These are phyloP conservation scores for Torulaspora franciscae DNA, from an alignment of 805 yeast species.

Conservation along the genomic window DNA sequence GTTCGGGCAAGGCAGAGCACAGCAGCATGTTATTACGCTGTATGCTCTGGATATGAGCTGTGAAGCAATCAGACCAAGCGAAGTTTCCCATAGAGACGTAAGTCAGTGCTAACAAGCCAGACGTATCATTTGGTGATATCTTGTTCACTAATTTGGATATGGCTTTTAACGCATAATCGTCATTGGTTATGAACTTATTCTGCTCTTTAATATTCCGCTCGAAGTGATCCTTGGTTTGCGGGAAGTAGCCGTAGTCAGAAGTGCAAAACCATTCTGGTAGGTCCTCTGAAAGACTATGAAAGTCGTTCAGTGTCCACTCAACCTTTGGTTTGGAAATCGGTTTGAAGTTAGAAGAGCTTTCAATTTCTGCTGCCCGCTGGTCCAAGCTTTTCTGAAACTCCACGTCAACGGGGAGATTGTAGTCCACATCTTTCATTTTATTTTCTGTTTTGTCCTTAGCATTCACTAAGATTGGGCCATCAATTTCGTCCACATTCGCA, in stretches of 20 bases:
- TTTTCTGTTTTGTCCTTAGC: constrained; percentile 8
- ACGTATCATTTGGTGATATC: constrained; percentile 4
- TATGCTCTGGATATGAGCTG: constrained; percentile 20
- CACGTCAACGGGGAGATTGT: constrained; percentile 36
- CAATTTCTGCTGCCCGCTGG: constrained; percentile 35
- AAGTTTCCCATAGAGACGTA: constrained; percentile 30
- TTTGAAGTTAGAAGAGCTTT: constrained; percentile 21
- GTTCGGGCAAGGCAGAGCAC: constrained; percentile 10
- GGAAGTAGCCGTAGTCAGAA: constrained; percentile 27
- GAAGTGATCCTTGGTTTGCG: constrained; percentile 16
- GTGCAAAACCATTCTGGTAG: constrained; percentile 45
- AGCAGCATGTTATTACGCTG: constrained; percentile 24
- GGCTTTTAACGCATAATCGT: constrained; percentile 15
- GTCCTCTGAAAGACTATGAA: constrained; percentile 38
- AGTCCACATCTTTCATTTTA: constrained; percentile 21
- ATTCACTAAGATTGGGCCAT: constrained; percentile 31
- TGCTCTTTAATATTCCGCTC: constrained; percentile 11
- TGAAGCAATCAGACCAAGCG: constrained; percentile 8
- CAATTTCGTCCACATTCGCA: constrained; percentile 37
- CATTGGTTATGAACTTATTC: constrained; percentile 15
- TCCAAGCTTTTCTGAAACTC: constrained; percentile 34
- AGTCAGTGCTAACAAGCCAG: constrained; percentile 20
- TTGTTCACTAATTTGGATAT: constrained; percentile 5
- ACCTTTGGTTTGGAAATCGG: constrained; percentile 40
- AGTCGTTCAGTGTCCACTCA: constrained; percentile 41